Evolutionary conservation across 768 basidiomycete species (phyloP), one percentile per base, ranked within the genome.

Genomic region (Epithele typhae): DNA sequence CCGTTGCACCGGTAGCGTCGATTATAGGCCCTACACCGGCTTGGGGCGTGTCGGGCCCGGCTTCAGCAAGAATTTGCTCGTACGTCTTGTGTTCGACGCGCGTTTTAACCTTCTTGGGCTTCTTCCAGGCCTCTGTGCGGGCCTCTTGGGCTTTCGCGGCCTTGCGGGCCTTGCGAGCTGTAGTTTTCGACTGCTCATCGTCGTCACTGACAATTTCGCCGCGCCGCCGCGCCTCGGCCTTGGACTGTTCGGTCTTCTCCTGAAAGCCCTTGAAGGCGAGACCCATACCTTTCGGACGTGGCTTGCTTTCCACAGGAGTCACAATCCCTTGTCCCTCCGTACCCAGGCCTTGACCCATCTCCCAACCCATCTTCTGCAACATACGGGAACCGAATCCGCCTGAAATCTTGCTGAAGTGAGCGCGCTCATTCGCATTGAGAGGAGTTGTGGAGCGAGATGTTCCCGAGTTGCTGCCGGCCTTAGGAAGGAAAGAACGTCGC

Each of bases 301-400:
- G 55, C 61, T 91, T 93, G 58, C 78, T 81, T 62, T 94, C 91
- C 12, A 96, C 74, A 0, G 92, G 92, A 4, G 82, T 81, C n/a
- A 91, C 79, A 40, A 94, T 94, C 56, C 92, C 92, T 55, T 85
- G 81, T 1, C 85, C 84, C 1, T 68, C 67, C 1, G 75, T 64
- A 51, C 92, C 92, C 8, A 95, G 74, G 55, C 93, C 92, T 3
- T 74, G 74, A 3, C 84, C 95, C 0, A 84, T 70, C 60, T 83
- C 73, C 95, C 96, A 99, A 7, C 96, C 96, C 86, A 94, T 93
- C 71, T 94, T 98, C 24, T 79, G 79, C 19, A 99, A 78, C 79
- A 98, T 81, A 46, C 84, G 84, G 17, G 94, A 88, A 55, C 93
- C 95, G 51, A 92, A 84, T 0, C 86, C 74, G 14, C 80, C 76